These are phyloP conservation scores for Maudiozyma humilis DNA, from an alignment of 1,139 yeast genomes.

Conservation along the genomic window DNA sequence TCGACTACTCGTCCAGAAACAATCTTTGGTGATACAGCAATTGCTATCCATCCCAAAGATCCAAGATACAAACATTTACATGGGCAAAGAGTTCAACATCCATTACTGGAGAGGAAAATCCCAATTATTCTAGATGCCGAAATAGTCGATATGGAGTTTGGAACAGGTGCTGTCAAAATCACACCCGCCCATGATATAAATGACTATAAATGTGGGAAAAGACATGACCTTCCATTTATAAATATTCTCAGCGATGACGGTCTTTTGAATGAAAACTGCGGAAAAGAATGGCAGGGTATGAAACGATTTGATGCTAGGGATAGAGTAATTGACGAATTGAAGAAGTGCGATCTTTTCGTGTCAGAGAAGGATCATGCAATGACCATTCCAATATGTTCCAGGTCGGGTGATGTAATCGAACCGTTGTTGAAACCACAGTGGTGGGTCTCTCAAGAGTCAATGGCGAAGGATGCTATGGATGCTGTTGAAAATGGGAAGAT, in stretches of 20 bases:
- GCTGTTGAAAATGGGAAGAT: slow-evolving; percentile 79
- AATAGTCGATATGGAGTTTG: slow-evolving; percentile 97
- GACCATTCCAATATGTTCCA: slow-evolving; percentile 85
- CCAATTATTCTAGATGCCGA: slow-evolving; percentile 85
- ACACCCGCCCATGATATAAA: slow-evolving; percentile 98
- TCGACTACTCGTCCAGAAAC: slow-evolving; percentile 99
- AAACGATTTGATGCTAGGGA: slow-evolving; percentile 92
- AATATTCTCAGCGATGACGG: slow-evolving; percentile 92
- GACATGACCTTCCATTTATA: slow-evolving; percentile 77
- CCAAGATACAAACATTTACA: slow-evolving; percentile 85
- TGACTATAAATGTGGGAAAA: slow-evolving; percentile 91
- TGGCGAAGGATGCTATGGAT: slow-evolving; percentile 78
- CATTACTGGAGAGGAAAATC: slow-evolving; percentile 70
- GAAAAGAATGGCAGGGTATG: slow-evolving; percentile 71
- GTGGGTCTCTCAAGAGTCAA: slow-evolving; percentile 90
- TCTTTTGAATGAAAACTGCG: slow-evolving; percentile 79
- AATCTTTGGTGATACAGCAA: slow-evolving; percentile 92
- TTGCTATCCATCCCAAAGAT: slow-evolving; percentile 95
- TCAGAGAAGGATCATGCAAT: slow-evolving; percentile 88
- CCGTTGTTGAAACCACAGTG: slow-evolving; percentile 96
- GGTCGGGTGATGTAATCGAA: slow-evolving; percentile 95
- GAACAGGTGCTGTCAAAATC: slow-evolving; percentile 98
- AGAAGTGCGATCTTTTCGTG: slow-evolving; percentile 61
- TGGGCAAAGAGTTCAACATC: slow-evolving; percentile 84
- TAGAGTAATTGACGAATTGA: slow-evolving; percentile 69